A percentile compares a stretch with the other conserved stretches of the same genome.
Evolutionary conservation across 2,329 filamentous ascomycete genomes (phyloP).

Genomic region (Fusarium graminum): DNA sequence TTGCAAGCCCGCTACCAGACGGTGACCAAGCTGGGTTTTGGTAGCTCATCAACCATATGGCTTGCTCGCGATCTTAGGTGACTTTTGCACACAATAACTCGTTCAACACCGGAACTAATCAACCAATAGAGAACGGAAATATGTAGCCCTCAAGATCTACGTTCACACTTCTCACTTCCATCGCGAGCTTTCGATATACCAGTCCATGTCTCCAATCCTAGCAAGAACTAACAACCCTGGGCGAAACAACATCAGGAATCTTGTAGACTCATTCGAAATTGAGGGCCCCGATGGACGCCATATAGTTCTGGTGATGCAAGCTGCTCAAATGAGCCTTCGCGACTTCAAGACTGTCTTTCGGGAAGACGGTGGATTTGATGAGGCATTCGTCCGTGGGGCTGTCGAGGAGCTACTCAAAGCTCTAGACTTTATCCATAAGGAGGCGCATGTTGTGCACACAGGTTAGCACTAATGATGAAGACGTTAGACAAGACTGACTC

Average conservation of each 20-base stretch:
- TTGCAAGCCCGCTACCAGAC: too few relatives aligned
- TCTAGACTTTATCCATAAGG: constrained; percentile 54
- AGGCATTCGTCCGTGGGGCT: constrained; percentile 50
- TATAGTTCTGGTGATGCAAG: constrained; percentile 41
- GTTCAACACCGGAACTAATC: neutral
- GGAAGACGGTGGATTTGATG: constrained; percentile 38
- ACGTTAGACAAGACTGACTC: neutral
- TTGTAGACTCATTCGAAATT: constrained; percentile 43
- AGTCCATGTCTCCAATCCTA: constrained; percentile 1
- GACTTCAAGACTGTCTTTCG: constrained; percentile 52
- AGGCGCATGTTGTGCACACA: constrained; percentile 52
- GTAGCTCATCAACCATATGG: constrained; percentile 59
- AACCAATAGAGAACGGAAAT: constrained; percentile 44
- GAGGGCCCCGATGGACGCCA: constrained; percentile 41
- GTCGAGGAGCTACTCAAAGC: constrained; percentile 50
- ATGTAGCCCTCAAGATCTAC: constrained; percentile 53
- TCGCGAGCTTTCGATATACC: constrained; percentile 40
- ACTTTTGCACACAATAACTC: neutral
- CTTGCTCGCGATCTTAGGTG: constrained; percentile 50
- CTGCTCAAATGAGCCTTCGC: constrained; percentile 50
- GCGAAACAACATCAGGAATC: constrained; percentile 34
- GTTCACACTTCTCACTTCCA: constrained; percentile 43
- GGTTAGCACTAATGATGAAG: constrained; percentile 39
- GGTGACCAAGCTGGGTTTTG: constrained; percentile 58
- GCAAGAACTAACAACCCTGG: neutral